phyloP scores from a whole-genome alignment of 2,329 filamentous ascomycete species.

The Sporothrix sp. region DNA sequence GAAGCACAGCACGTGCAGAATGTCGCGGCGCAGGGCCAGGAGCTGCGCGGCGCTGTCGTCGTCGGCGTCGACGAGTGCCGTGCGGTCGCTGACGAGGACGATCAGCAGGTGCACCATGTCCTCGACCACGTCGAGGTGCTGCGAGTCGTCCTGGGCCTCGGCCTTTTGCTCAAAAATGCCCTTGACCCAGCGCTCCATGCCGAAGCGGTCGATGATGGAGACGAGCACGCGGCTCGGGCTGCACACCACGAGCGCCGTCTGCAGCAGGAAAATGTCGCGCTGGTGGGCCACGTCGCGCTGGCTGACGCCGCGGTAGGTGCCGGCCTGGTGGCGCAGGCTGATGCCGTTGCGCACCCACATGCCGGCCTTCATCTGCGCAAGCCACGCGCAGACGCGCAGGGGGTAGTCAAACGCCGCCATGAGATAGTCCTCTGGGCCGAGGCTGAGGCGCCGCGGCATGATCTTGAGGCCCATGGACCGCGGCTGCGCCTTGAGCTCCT shows the following conservation, averaged over 20 bases:
- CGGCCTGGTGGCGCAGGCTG: constrained; percentile 88
- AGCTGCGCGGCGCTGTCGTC: constrained; percentile 56
- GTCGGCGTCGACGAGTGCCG: constrained; percentile 56
- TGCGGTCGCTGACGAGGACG: constrained; percentile 80
- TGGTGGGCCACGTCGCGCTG: constrained; percentile 91
- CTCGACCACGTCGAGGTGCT: constrained; percentile 87
- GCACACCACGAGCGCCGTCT: constrained; percentile 81
- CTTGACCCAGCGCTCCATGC: constrained; percentile 77
- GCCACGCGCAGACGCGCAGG: constrained; percentile 85
- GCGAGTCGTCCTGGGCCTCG: constrained; percentile 70
- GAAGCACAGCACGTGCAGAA: constrained; percentile 91
- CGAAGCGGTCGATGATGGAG: constrained; percentile 85
- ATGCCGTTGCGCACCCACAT: constrained; percentile 99
- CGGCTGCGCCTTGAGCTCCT: constrained; percentile 57
- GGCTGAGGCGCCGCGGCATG: constrained; percentile 46
- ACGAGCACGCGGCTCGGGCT: constrained; percentile 74
- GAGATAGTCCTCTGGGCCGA: constrained; percentile 63
- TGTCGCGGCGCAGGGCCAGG: constrained; percentile 72
- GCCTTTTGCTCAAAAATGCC: constrained; percentile 66
- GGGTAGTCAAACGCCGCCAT: constrained; percentile 89
- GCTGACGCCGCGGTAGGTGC: constrained; percentile 80
- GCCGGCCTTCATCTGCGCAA: constrained; percentile 94
- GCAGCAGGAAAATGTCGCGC: constrained; percentile 85
- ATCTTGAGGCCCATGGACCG: constrained; percentile 50
- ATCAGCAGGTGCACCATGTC: constrained; percentile 93